phyloP scores from a whole-genome alignment of 768 basidiomycete genomes.

The Paxillus involutus region DNA sequence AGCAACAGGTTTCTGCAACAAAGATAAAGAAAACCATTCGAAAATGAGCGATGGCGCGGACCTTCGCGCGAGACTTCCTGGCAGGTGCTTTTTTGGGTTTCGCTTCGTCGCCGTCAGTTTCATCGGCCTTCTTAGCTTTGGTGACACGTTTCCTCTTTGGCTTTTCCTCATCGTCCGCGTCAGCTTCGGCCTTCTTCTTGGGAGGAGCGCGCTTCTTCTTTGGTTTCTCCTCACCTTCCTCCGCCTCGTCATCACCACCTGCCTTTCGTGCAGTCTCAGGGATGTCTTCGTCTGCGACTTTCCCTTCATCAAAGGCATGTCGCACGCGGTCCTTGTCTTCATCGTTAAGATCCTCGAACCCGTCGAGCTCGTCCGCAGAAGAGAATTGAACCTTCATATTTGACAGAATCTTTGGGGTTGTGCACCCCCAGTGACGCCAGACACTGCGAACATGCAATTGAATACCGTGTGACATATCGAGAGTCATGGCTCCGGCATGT shows the following conservation, averaged over 20 bases:
- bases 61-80: conserved; percentile 39
- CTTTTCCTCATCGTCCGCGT: conserved; percentile 35
- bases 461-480: not conserved
- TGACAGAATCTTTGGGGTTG: conserved; percentile 61
- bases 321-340: conserved; percentile 72
- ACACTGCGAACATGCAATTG: conserved; percentile 38
- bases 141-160: conserved; percentile 36
- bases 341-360: conserved; percentile 69
- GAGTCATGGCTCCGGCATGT: not conserved
- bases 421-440: conserved; percentile 94
- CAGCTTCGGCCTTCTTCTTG: conserved; percentile 36
- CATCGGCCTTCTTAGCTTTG: conserved; percentile 34
- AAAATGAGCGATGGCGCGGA: conserved; percentile 16
- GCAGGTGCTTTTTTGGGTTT: conserved; percentile 32
- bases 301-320: conserved; percentile 74
- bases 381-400: conserved; percentile 69
- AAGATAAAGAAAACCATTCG: conserved; percentile 12
- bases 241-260: conserved; percentile 44
- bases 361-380: conserved; percentile 73
- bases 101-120: conserved; percentile 35
- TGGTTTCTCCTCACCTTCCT: conserved; percentile 54
- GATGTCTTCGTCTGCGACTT: conserved; percentile 83
- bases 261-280: conserved; percentile 70
- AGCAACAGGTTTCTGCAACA: conserved; percentile 26
- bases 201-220: conserved; percentile 46